phyloP scores from a whole-genome alignment of 108 stramenopile species.

The Nannochloropsis gaditana region DNA sequence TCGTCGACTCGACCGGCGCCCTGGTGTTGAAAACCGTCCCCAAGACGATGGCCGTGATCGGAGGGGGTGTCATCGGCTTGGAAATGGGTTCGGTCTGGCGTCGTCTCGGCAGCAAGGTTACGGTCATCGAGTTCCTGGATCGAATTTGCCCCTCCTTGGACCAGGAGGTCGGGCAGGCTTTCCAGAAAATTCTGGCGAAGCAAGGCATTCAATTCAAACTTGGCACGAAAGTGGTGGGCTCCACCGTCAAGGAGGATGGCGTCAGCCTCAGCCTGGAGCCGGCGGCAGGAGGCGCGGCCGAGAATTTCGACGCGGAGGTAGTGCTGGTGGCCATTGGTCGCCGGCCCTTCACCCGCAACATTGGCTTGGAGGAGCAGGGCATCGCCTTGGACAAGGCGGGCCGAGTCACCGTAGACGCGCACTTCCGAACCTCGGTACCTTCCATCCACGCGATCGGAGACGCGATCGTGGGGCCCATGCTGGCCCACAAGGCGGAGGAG shows the following conservation, averaged over 20 bases:
- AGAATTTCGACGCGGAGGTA: conserved; percentile 70
- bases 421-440: conserved; percentile 89
- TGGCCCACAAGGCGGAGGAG: conserved; percentile 99
- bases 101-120: conserved; percentile 89
- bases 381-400: conserved; percentile 89
- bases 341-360: conserved; percentile 91
- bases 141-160: conserved; percentile 89
- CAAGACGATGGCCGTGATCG: conserved; percentile 84
- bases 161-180: conserved; percentile 85
- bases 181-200: conserved; percentile 90
- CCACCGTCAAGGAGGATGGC: conserved; percentile 71
- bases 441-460: conserved; percentile 93
- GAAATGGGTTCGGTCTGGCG: conserved; percentile 99
- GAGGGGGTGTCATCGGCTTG: conserved; percentile 97
- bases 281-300: conserved; percentile 69
- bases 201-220: conserved; percentile 96
- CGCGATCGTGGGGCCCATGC: conserved; percentile 98
- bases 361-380: conserved; percentile 89
- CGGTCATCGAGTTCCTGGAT: conserved; percentile 98
- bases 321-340: conserved; percentile 98
- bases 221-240: conserved; percentile 83
- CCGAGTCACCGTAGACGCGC: conserved; percentile 90
- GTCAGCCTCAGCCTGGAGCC: conserved; percentile 86
- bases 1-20: conserved; percentile 98
- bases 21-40: conserved; percentile 82